Evolutionary conservation across 192 early-diverging fungal genomes (phyloP), one percentile per base, ranked within the genome.

Genomic region (Coemansia asiatica): DNA sequence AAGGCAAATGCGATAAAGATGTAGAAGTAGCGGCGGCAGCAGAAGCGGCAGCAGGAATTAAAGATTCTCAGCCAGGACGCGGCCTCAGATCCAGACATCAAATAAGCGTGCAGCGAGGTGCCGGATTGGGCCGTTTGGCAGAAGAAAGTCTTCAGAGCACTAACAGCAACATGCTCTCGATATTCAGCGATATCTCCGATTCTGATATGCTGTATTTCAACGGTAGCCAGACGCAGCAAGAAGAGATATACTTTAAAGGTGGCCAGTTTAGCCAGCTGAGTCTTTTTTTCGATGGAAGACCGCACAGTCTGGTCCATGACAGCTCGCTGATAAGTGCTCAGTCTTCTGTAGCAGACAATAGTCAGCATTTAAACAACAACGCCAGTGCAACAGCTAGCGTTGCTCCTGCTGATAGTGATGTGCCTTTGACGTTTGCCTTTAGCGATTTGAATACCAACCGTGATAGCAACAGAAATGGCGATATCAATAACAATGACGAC

Each of bases 141-240:
- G 38, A 58, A n/a, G 35, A 58, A 3, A 35, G 13, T 6, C 6
- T 12, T 13, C 56, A 38, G 21, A 67, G 38, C 29, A 38, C 55
- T 46, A 58, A 65, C 38, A 66, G 68, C 38, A 60, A 50, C 6
- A 8, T 69, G 25, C 33, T 61, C 36, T 69, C 72, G 28, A 64
- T 69, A 49, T 60, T 69, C 29, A 74, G 72, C 67, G 72, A 74
- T 27, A 19, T 69, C 7, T 61, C 67, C 10, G 67, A 74, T 29
- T 49, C 56, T 12, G 72, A 74, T 36, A 13, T 69, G 58, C 47
- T 62, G 21, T 36, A 57, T 15, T 56, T 59, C 15, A 25, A 69
- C 23, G 46, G 64, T n/a, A 25, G 62, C 29, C 67, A 56, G 5
- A 44, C 44, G 19, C 46, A 56, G 36, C 60, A 36, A 26, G 49